Conservation (phyloP, 148 eudicot species). For the Camellia granthamiana region DNA sequence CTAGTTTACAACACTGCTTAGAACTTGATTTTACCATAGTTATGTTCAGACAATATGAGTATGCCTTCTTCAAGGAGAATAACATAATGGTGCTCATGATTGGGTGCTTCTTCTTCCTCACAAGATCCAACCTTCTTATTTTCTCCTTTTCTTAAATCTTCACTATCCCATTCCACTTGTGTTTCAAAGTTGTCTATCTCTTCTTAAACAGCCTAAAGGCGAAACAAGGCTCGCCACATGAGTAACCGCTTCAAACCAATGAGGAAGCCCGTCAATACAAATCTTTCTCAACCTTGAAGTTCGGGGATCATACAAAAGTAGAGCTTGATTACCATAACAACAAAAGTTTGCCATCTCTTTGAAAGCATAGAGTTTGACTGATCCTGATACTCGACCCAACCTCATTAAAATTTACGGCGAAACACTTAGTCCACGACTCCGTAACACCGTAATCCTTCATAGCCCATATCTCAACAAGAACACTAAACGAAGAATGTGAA, state of each 20-base stretch:
- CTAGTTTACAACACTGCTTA: no score
- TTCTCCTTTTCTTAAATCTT: background rate
- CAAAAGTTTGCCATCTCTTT: background rate
- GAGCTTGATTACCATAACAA: background rate
- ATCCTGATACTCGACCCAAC: constrained; percentile 1
- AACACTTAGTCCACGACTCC: background rate
- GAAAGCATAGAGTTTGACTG: background rate
- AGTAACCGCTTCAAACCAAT: background rate
- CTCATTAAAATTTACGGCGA: background rate
- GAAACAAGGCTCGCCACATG: constrained; percentile 3
- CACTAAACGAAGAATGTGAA: background rate
- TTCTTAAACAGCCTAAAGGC: background rate
- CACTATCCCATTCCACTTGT: background rate
- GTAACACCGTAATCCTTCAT: background rate
- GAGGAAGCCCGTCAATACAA: no score
- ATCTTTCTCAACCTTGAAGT: no score
- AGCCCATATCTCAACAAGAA: background rate
- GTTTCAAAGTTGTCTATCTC: background rate
- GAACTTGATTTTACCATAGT: no score
- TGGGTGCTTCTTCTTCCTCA: background rate
- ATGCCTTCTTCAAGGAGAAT: no score
- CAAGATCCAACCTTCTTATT: background rate
- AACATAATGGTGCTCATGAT: background rate
- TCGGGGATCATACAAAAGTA: background rate
- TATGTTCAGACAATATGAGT: no score